phyloP scores from a whole-genome alignment of 2,329 filamentous ascomycete genomes.

The Sporothrix pallida region DNA sequence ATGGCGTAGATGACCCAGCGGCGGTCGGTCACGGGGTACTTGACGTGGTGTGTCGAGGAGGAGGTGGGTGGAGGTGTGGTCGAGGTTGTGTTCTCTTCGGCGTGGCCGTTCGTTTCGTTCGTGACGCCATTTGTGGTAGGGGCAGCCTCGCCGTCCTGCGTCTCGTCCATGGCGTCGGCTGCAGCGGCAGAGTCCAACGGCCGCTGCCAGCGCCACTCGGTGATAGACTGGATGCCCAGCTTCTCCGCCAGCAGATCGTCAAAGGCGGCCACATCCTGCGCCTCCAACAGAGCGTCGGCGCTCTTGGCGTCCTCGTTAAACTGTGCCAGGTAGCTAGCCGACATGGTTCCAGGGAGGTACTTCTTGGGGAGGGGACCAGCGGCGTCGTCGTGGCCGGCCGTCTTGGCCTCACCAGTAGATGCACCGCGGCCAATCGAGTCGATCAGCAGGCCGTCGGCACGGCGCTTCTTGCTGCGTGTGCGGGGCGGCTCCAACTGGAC shows the following conservation, averaged over 20 bases:
- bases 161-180: conserved; percentile 34
- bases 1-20: conserved; percentile 70
- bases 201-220: conserved; percentile 38
- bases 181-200: conserved; percentile 38
- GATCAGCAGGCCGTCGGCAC: conserved; percentile 67
- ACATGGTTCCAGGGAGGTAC: conserved; percentile 56
- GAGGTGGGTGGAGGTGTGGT: background rate
- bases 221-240: conserved; percentile 50
- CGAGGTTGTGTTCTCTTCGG: conserved; percentile 23
- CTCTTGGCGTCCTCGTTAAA: conserved; percentile 52
- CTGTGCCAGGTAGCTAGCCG: conserved; percentile 55
- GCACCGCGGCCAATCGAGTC: conserved; percentile 75
- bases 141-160: conserved; percentile 33
- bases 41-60: conserved; percentile 28
- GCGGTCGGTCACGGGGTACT: conserved; percentile 64
- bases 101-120: conserved; percentile 20
- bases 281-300: conserved; percentile 56
- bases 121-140: background rate
- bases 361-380: conserved; percentile 36
- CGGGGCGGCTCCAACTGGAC: conserved; percentile 71
- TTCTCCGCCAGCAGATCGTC: conserved; percentile 50
- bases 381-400: background rate
- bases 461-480: conserved; percentile 60
- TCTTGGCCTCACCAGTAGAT: conserved; percentile 27
- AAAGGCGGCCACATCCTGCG: conserved; percentile 55